Conservation (phyloP, 108 stramenopile species). For the Fistulifera pelliculosa region DNA sequence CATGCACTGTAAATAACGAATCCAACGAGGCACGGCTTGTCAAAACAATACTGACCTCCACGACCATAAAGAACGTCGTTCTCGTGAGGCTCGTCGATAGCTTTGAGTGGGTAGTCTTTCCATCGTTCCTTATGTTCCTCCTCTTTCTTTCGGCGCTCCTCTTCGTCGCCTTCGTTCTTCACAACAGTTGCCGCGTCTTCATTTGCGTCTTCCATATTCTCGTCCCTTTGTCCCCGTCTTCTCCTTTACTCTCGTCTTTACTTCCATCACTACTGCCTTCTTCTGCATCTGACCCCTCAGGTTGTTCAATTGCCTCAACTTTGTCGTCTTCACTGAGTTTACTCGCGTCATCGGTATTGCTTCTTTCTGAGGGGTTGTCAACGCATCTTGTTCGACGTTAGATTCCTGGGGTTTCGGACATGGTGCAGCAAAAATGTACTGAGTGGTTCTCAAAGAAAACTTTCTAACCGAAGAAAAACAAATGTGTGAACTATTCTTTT, state of each 20-base stretch:
- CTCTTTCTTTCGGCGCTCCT: slow-evolving; percentile 6
- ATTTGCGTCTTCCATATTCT: slow-evolving; percentile 2
- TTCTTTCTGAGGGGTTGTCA: no score
- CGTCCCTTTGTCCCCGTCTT: slow-evolving; percentile 7
- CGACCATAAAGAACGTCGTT: slow-evolving; percentile 80
- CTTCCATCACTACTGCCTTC: neutral
- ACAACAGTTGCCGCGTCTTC: slow-evolving; percentile 4
- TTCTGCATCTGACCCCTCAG: no score
- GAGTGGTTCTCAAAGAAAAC: no score
- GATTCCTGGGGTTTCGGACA: no score
- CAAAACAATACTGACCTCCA: slow-evolving; percentile 27
- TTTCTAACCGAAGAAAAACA: no score
- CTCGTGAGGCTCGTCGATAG: slow-evolving; percentile 61
- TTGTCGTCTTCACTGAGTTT: no score
- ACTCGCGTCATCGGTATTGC: no score
- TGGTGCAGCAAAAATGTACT: no score
- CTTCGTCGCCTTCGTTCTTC: slow-evolving; percentile 5
- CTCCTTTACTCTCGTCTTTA: slow-evolving; percentile 7
- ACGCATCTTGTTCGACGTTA: no score
- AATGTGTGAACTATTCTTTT: no score
- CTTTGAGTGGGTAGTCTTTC: slow-evolving; percentile 40
- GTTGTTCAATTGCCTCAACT: no score
- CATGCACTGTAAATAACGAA: neutral
- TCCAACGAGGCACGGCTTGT: neutral
- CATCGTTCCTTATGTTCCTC: neutral